Conservation (phyloP, 2,329 filamentous ascomycete genomes). For the Plectosphaerella sp. region DNA sequence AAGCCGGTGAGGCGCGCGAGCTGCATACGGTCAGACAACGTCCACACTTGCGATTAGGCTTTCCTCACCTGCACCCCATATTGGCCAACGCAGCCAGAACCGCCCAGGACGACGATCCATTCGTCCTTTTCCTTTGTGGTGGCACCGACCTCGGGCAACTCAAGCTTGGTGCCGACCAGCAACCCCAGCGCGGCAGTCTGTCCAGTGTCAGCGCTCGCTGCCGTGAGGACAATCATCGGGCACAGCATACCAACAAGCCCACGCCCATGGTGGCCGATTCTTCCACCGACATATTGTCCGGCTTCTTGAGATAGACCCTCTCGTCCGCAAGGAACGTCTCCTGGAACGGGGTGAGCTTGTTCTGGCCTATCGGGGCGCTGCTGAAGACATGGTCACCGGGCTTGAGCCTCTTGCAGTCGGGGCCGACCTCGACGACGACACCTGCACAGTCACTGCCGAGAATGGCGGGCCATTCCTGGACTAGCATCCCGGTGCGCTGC, state of each 20-base stretch:
- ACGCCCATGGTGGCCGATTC: slow-evolving; percentile 28
- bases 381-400: slow-evolving; percentile 26
- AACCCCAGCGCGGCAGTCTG: slow-evolving; percentile 29
- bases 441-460: slow-evolving; percentile 26
- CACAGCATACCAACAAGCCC: slow-evolving; percentile 22
- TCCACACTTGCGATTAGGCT: too few relatives aligned
- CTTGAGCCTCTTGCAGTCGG: slow-evolving; percentile 15
- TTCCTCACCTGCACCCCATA: slow-evolving; percentile 23
- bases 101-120: slow-evolving; percentile 31
- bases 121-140: slow-evolving; percentile 17
- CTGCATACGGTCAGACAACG: slow-evolving; percentile 12
- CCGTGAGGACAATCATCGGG: neutral
- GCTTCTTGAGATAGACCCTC: slow-evolving; percentile 24
- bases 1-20: slow-evolving; percentile 27
- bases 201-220: neutral
- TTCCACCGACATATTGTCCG: slow-evolving; percentile 18
- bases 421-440: slow-evolving; percentile 20
- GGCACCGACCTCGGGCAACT: slow-evolving; percentile 14
- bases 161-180: slow-evolving; percentile 19
- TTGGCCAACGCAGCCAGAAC: slow-evolving; percentile 27
- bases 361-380: slow-evolving; percentile 26
- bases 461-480: slow-evolving; percentile 20
- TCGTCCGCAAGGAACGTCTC: slow-evolving; percentile 32
- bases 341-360: slow-evolving; percentile 28
- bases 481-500: slow-evolving; percentile 6